Percentiles rank a stretch among this genome's conserved stretches.
Evolutionary conservation across 306 rosid genomes (phyloP).

Genomic region (Malus sieversii): DNA sequence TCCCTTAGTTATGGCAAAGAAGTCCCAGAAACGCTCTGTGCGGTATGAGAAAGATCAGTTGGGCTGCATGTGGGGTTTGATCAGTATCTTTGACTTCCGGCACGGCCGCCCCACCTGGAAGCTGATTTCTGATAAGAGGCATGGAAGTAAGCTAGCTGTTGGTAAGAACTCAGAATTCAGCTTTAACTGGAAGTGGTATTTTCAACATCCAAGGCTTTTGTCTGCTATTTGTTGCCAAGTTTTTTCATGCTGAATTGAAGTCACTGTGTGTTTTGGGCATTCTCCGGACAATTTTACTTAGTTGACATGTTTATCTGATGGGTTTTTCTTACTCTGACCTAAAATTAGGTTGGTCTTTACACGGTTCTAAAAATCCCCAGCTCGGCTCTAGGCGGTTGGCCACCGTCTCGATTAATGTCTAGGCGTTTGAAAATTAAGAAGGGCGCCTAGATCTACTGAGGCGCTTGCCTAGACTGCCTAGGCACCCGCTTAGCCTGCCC

Average conservation of each 20-base stretch:
- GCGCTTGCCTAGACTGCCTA: no score
- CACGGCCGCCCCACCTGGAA: slow-evolving; percentile 65
- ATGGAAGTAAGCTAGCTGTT: slow-evolving; percentile 42
- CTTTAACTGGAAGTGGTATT: slow-evolving; percentile 2
- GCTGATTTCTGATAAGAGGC: slow-evolving; percentile 70
- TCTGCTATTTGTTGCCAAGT: neutral
- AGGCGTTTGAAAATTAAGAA: no score
- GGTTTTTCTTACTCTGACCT: slow-evolving; percentile 2
- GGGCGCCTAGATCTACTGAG: no score
- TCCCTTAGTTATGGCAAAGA: slow-evolving; percentile 54
- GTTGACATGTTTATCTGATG: slow-evolving; percentile 7
- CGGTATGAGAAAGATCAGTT: slow-evolving; percentile 80
- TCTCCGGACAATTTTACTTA: neutral
- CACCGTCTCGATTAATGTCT: no score
- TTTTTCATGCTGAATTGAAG: slow-evolving; percentile 1
- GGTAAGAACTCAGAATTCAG: slow-evolving; percentile 47
- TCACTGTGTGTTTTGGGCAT: neutral
- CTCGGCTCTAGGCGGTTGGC: no score
- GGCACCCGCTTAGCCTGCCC: no score
- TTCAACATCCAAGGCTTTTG: neutral
- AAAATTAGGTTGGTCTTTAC: neutral
- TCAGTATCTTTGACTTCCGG: slow-evolving; percentile 88
- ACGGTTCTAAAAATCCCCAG: no score
- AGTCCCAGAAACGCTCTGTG: slow-evolving; percentile 59
- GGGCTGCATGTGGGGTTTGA: slow-evolving; percentile 99